Evolutionary conservation across 495 filamentous ascomycete genomes (phyloP), one percentile per base, ranked within the genome.

Genomic region (Hypoxylon fuscum): DNA sequence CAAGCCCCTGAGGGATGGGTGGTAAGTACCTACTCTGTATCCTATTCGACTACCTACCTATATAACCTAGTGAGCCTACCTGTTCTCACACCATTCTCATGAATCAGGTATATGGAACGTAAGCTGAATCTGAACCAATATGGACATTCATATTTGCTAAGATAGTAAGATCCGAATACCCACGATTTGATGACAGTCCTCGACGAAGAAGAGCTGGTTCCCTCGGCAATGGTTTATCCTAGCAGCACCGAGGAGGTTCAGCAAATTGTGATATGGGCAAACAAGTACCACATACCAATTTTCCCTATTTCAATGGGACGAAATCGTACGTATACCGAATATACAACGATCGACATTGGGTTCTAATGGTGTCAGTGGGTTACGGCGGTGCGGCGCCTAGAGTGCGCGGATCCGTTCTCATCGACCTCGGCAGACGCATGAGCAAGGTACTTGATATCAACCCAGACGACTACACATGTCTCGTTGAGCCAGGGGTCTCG

Each of bases 331-430:
- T 59, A 0, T 31, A 21, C 12, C 7, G 38, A 9, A 1, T 0
- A 37, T 5, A 10, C 17, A 11, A 11, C 10, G 2, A 29, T 18
- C 5, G 9, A 43, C 3, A 1, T 15, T 18, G 14, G 25, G 9
- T 2, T n/a, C 56, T 72, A 45, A 69, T 25, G 32, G 18, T 9
- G 29, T 15, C 10, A 69, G 66, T 72, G 15, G 75, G 82, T 21
- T 85, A 87, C 63, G 84, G 84, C n/a, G 84, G 84, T 49, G 77
- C 81, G 4, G 79, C 81, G 1, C 79, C 83, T 20, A 68, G 81
- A 38, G 77, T 85, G 2, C 73, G 70, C 2, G 83, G 83, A 17
- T 75, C 77, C 11, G 76, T 87, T 2, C 77, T 81, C 10, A 31
- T 87, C 17, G 81, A 85, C 55, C 71, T 86, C 4, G 81, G 81